Evolutionary conservation across 2,329 filamentous ascomycete genomes (phyloP), one percentile per base, ranked within the genome.

Genomic region (Delphinella strobiligena): DNA sequence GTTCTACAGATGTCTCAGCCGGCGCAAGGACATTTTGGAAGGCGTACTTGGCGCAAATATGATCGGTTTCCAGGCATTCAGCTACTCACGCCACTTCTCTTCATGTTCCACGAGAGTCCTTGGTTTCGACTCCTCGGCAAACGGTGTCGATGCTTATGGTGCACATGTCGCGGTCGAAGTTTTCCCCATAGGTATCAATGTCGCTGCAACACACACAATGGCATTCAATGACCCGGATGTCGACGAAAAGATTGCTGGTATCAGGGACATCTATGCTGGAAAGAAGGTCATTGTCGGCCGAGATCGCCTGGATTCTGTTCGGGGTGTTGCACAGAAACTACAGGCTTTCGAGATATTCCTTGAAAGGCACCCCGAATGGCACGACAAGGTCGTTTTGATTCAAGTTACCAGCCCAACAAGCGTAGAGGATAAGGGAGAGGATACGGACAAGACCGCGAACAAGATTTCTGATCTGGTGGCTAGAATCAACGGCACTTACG

Each of bases 271-370:
- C 50, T 94, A 94, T 56, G 71, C 71, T n/a, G 87, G 80, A 45
- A 93, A 89, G 66, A 93, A 93, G 64, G 81, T 96, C 51, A 94
- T 96, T 51, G 87, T 96, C 40, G 89, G 89, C 9, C 79, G 89
- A 51, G 89, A 96, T 60, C 80, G 89, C n/a, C 67, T 96, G 37
- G 89, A 96, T 60, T 89, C 83, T 51, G 86, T 93, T 33, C 76
- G 88, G 46, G 89, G 91, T 54, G 88, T 96, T 11, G 80, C 85
- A n/a, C 89, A 95, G 61, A 96, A 96, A 62, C 70, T 96, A 22
- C 83, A 93, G 65, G 89, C 88, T 0, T 96, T 94, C 57, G 86
- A 95, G 61, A 75, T 82, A 43, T 95, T 96, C 65, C 71, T 96
- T 30, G 84, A 93, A 53, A 73, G 81, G 46, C 93, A 91, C 55